Evolutionary conservation across 306 rosid genomes (phyloP), one percentile per base, ranked within the genome.

Genomic region (Fragaria iinumae): DNA sequence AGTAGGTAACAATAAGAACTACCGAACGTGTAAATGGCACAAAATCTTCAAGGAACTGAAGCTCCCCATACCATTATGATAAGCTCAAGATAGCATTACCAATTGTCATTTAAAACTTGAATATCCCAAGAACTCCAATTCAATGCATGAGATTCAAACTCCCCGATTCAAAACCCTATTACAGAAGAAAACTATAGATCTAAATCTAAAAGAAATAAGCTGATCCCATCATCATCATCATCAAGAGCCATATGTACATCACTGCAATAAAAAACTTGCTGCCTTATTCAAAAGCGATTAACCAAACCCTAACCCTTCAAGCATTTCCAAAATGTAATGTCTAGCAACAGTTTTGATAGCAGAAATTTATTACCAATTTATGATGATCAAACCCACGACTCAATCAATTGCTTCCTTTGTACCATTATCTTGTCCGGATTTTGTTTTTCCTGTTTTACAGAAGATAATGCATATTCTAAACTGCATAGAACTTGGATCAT

Each of bases 401-500:
- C 9, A 8, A 57, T 21, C 5, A 55, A 55, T 6, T n/a, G 12
- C 60, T 55, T 76, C 76, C 41, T 39, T 66, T 50, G 77, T 72
- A 13, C 71, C 39, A 45, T 50, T 36, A 36, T 36, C 39, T 4
- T 36, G 39, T 36, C 39, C 7, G 39, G 39, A 5, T 36, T 36
- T 5, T 5, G 5, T 39, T 39, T 39, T 39, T 39, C 43, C 43
- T 39, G 43, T 39, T 39, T 39, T 39, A 39, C 43, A 39, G 43
- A 6, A 39, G 8, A 39, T 39, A 5, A 39, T 52, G 67, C 76
- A 27, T 67, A 77, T 50, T 39, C 52, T 20, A 48, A 62, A 25
- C 66, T 21, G 67, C 81, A 71, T 72, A 71, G 63, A 71, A 79
- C 78, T 75, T 79, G 76, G 69, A 59, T 67, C 66, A 52, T 76